A percentile compares a stretch with the other conserved stretches of the same genome.
Evolutionary conservation across 495 filamentous ascomycete species (phyloP).

Genomic region (Clavariopsis aquatica): DNA sequence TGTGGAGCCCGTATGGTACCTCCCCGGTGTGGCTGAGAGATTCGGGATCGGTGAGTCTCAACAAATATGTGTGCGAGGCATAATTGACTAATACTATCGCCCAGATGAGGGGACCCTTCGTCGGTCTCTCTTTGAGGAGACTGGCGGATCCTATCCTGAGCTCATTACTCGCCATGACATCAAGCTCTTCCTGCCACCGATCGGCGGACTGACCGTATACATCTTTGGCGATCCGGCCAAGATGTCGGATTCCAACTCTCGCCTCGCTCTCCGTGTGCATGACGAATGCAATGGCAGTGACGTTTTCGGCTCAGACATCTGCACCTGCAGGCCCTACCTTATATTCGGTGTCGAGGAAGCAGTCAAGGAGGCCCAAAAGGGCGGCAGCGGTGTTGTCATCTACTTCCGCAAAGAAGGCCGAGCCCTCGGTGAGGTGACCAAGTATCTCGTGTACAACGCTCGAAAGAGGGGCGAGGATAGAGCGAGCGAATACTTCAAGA

Average conservation of each 20-base stretch:
- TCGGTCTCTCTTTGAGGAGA: constrained; percentile 88
- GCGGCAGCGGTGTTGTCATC: constrained; percentile 93
- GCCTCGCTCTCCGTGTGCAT: constrained; percentile 86
- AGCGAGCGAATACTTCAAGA: constrained; percentile 95
- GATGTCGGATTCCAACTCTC: constrained; percentile 83
- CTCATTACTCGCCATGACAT: constrained; percentile 91
- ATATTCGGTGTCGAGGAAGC: constrained; percentile 97
- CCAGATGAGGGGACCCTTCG: constrained; percentile 82
- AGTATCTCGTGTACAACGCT: constrained; percentile 96
- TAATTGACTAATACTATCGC: background rate
- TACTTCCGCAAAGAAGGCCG: constrained; percentile 99
- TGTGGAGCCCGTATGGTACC: constrained; percentile 93
- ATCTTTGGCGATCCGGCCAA: constrained; percentile 93
- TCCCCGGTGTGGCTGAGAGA: constrained; percentile 90
- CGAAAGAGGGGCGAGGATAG: constrained; percentile 80
- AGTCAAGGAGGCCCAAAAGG: constrained; percentile 92
- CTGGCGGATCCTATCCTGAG: constrained; percentile 87
- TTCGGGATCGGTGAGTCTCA: constrained; percentile 75
- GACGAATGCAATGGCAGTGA: constrained; percentile 97
- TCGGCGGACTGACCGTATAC: constrained; percentile 95
- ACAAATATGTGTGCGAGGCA: background rate
- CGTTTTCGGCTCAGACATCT: constrained; percentile 98
- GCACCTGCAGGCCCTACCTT: constrained; percentile 94
- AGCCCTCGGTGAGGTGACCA: constrained; percentile 95
- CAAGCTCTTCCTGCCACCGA: constrained; percentile 94